Evolutionary conservation across 495 filamentous ascomycete species (phyloP).

Genomic region (Aspergillus affinis): DNA sequence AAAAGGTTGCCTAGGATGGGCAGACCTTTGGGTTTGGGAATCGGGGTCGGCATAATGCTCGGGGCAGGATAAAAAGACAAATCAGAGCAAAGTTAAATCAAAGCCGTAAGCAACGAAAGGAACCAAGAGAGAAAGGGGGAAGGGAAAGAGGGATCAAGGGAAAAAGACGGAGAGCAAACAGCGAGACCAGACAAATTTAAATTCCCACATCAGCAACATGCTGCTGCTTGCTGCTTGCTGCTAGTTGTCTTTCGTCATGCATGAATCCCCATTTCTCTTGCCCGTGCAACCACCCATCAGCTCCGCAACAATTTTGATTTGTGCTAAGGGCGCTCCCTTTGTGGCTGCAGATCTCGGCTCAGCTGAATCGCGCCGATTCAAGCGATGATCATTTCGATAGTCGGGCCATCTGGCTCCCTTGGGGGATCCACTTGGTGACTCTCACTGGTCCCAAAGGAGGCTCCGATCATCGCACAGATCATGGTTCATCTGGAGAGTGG

Average conservation of each 20-base stretch:
- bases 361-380: conserved; percentile 11
- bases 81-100: not conserved
- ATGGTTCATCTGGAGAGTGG: conserved; percentile 24
- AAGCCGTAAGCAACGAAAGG: not conserved
- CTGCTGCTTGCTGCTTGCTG: not conserved
- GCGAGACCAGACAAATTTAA: conserved; percentile 8
- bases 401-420: conserved; percentile 6
- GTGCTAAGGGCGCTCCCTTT: conserved; percentile 8
- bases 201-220: not conserved
- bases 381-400: conserved; percentile 12
- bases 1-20: conserved; percentile 69
- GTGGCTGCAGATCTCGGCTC: conserved; percentile 21
- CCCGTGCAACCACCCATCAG: conserved; percentile 15
- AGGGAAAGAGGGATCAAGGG: not conserved
- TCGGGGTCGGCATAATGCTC: conserved; percentile 43
- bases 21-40: conserved; percentile 65
- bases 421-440: conserved; percentile 8
- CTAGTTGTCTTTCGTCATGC: not conserved
- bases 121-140: not conserved
- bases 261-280: conserved; percentile 1
- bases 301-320: conserved; percentile 10
- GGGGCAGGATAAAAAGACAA: not conserved
- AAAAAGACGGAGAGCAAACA: not conserved
- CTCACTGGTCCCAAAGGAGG: conserved; percentile 12
- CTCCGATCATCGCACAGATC: conserved; percentile 28